These are phyloP conservation scores for Tolypocladium pustulatum DNA, from an alignment of 2,329 filamentous ascomycete genomes.

Conservation along the genomic window DNA sequence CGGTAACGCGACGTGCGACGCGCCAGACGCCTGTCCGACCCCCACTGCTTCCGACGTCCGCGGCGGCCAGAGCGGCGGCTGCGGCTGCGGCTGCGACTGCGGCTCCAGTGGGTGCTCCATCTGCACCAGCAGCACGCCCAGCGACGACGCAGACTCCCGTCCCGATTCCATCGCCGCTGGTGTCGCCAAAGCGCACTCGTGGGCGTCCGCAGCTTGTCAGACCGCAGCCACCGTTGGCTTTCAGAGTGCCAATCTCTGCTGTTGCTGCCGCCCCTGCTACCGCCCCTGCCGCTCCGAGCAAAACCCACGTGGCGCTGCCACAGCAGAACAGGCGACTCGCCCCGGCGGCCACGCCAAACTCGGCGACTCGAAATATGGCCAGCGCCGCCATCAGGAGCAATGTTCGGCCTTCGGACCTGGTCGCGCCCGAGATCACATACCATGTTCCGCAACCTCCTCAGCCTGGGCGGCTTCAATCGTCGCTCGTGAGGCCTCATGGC, in stretches of 20 bases:
- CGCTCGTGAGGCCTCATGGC: constrained; percentile 23
- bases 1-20: constrained; percentile 25
- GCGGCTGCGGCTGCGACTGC: background rate
- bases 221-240: background rate
- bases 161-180: constrained; percentile 7
- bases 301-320: background rate
- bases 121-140: background rate
- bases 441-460: constrained; percentile 24
- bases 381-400: constrained; percentile 9
- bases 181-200: constrained; percentile 12
- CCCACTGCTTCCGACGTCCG: constrained; percentile 12
- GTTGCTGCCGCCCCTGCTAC: background rate
- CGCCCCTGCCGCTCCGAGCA: constrained; percentile 1
- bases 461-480: constrained; percentile 12
- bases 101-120: background rate
- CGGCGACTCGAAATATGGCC: background rate
- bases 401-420: constrained; percentile 21
- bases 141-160: constrained; percentile 9
- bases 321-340: background rate
- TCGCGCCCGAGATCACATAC: constrained; percentile 30
- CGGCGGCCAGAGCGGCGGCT: background rate
- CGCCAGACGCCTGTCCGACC: constrained; percentile 25
- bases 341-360: background rate
- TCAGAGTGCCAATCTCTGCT: background rate
- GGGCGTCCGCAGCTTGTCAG: constrained; percentile 3